These are phyloP conservation scores for Tetracentron sinense DNA, from an alignment of 164 flowering plant genomes.

Conservation along the genomic window DNA sequence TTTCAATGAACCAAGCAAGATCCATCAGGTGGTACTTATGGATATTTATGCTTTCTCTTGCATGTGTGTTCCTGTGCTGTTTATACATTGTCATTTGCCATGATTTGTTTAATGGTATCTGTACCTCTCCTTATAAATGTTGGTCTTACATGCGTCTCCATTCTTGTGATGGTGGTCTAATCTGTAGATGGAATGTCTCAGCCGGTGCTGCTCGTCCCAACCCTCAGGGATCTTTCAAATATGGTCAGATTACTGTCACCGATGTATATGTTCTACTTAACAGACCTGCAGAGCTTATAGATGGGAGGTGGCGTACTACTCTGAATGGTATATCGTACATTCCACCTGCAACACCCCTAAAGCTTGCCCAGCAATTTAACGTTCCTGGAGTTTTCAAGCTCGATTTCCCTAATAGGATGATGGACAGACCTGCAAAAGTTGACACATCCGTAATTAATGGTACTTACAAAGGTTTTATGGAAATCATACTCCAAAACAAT, in stretches of 20 bases:
- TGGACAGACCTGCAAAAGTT: conserved; percentile 73
- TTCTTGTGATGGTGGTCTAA: conserved; percentile 8
- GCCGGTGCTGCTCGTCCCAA: conserved; percentile 99
- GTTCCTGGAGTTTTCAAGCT: conserved; percentile 78
- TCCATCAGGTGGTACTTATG: conserved; percentile 73
- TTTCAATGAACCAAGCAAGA: conserved; percentile 93
- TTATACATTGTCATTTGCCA: not conserved
- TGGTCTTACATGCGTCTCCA: not conserved
- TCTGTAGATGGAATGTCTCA: conserved; percentile 77
- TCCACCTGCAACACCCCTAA: conserved; percentile 79
- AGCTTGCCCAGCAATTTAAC: conserved; percentile 74
- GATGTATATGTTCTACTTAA: conserved; percentile 73
- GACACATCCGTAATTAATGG: conserved; percentile 90
- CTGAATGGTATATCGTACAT: conserved; percentile 80
- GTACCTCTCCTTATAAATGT: conserved; percentile 5
- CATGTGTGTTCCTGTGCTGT: not conserved
- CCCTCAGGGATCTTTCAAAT: conserved; percentile 93
- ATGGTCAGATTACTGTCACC: conserved; percentile 81
- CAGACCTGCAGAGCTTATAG: conserved; percentile 69
- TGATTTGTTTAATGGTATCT: conserved; percentile 5
- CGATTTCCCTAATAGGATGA: conserved; percentile 73
- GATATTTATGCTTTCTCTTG: not conserved
- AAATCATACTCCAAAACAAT: conserved; percentile 85
- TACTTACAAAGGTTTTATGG: conserved; percentile 77
- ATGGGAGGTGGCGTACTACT: conserved; percentile 69